Base-by-base conservation (phyloP, 164 flowering plant genomes). In the Kingdonia uniflora region DNA sequence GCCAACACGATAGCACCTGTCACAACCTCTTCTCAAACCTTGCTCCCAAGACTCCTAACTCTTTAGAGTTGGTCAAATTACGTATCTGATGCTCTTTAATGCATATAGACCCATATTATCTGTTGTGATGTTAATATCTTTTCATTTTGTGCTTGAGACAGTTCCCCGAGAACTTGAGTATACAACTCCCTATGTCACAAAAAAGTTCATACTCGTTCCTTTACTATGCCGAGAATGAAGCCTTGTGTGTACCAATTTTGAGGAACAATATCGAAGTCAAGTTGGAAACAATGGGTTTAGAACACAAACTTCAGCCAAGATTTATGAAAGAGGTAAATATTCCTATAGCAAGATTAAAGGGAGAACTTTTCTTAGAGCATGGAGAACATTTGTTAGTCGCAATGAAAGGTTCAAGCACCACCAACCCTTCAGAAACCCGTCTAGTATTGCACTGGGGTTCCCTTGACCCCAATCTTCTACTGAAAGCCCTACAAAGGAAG, bases 91-190 rank as follows among this genome's bases (percentile, higher is more conserved):
- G n/a, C n/a, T n/a, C n/a, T n/a, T 3, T 29, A 29, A 29, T 29
- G 35, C 35, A 29, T 29, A 8, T 29, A 29, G 35, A 29, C 35
- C 4, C 14, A 13, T 40, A 24, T 45, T 35, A 14, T 37, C n/a
- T n/a, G n/a, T 19, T 2, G 6, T 20, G n/a, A 12, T 21, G 10
- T 2, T 40, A 22, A 15, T n/a, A 1, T 57, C 17, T 56, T 20
- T 33, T 17, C 6, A 25, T 37, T 26, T 54, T 37, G 19, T 63
- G 50, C 56, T 60, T 20, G 19, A 22, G 1, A 57, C 69, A 89
- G 97, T 67, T 77, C 24, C 95, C 95, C 2, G 72, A 80, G 46
- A 65, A 67, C 22, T 48, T 78, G 59, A 69, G 52, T 57, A 43
- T 24, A 29, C 62, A 47, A 16, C 39, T 60, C 15, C 46, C 23